Evolutionary conservation across 1,139 yeast species (phyloP).

Genomic region (Taphrina betulina): DNA sequence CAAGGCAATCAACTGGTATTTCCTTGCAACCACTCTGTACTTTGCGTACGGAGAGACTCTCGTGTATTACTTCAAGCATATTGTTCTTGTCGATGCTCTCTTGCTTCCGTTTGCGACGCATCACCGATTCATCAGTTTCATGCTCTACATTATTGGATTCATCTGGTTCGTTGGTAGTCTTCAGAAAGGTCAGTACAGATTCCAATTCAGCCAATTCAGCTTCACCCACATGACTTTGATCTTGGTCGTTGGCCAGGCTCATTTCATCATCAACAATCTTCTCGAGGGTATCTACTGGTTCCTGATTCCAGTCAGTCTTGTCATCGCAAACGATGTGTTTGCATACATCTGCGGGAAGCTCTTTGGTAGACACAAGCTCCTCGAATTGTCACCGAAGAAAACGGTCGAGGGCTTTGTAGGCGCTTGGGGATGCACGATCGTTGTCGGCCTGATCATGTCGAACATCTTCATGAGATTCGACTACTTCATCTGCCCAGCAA

Average conservation of each 20-base stretch:
- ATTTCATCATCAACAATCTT: conserved; percentile 84
- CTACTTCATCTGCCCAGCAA: conserved; percentile 87
- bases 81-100: conserved; percentile 49
- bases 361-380: conserved; percentile 88
- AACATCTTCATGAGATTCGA: conserved; percentile 62
- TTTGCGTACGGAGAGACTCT: conserved; percentile 85
- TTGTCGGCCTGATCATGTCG: conserved; percentile 68
- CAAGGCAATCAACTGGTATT: conserved; percentile 80
- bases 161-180: conserved; percentile 85
- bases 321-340: conserved; percentile 89
- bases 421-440: conserved; percentile 91
- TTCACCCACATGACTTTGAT: conserved; percentile 91
- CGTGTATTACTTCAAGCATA: conserved; percentile 59
- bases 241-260: conserved; percentile 90
- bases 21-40: conserved; percentile 69
- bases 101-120: conserved; percentile 55
- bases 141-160: conserved; percentile 76
- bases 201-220: conserved; percentile 92
- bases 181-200: conserved; percentile 82
- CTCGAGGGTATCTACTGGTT: conserved; percentile 90
- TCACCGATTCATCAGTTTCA: conserved; percentile 81
- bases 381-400: conserved; percentile 92
- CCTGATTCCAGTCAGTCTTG: conserved; percentile 83
- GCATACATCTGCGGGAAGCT: conserved; percentile 97
- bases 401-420: conserved; percentile 97